A percentile compares a stretch with the other conserved stretches of the same genome.
Evolutionary conservation across 148 eudicot genomes (phyloP).

Genomic region (Arctostaphylos glauca): DNA sequence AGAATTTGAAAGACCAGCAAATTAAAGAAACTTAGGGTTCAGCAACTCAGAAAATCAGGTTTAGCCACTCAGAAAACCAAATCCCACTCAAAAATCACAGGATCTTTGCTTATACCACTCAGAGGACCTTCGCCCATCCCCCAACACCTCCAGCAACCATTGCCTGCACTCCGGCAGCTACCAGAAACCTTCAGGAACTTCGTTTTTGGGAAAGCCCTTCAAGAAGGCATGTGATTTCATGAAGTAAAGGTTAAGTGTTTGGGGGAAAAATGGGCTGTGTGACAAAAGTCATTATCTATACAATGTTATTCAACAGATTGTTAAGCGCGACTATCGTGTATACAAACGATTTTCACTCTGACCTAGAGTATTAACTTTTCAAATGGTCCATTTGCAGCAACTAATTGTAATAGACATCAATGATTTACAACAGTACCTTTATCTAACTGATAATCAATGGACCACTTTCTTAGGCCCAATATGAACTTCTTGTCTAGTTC

Average conservation of each 20-base stretch:
- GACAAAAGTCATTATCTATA: neutral
- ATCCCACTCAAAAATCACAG: too few species aligned
- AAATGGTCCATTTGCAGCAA: neutral
- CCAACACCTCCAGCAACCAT: too few species aligned
- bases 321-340: neutral
- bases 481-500: constrained; percentile 54
- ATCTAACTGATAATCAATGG: constrained; percentile 35
- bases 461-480: constrained; percentile 62
- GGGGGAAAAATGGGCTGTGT: neutral
- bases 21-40: too few species aligned
- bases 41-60: too few species aligned
- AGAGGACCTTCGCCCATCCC: too few species aligned
- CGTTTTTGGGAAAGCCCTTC: too few species aligned
- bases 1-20: too few species aligned
- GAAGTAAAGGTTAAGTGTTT: neutral
- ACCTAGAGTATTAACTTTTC: neutral
- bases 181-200: too few species aligned
- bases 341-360: neutral
- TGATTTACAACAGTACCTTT: constrained; percentile 35
- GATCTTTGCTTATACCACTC: too few species aligned
- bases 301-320: neutral
- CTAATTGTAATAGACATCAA: neutral
- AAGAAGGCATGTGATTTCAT: too few species aligned
- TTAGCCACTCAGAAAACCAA: too few species aligned
- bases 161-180: too few species aligned